Base-by-base conservation (phyloP, 768 basidiomycete genomes). In the Tulasnella sp. region DNA sequence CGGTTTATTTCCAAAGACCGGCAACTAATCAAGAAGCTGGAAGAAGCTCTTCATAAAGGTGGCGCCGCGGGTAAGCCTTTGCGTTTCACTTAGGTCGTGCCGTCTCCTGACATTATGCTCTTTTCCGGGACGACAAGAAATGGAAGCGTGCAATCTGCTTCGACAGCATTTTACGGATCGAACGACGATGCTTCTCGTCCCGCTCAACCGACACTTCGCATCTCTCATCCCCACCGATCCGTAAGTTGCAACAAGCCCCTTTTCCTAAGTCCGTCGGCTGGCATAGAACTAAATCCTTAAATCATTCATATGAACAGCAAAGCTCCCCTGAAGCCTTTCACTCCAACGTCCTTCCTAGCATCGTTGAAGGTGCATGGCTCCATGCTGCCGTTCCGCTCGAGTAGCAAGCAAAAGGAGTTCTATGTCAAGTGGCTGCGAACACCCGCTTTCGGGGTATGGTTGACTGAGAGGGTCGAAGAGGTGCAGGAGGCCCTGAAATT, bases 151-250 rank as follows among this genome's bases (percentile, higher is more conserved):
- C 54, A 53, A 77, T 72, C 55, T 72, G 45, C 74, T 94, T 11
- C 82, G 89, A 22, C 75, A 81, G 48, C 91, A 97, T 67, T 91
- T 98, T 68, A 82, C 82, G 54, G 80, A 85, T 42, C 78, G 93
- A 46, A 91, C 94, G 1, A 87, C 85, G 19, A 84, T 84, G 55
- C 76, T 98, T 62, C 79, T 97, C 21, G 84, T 88, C 2, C 94
- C 94, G 0, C 77, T 98, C 3, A 84, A 93, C 65, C 81, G 93
- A 63, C 97, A 97, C 74, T 82, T 97, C 43, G 85, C 87, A 61
- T 84, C 85, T 1, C 78, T 93, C 49, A 89, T 92, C 69, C 88
- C 89, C 60, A 77, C 81, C 49, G 53, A 19, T 84, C 81, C 4
- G 70, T 74, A 7, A 81, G 83, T 60, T 15, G 3, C 50, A 17